Base-by-base conservation (phyloP, 1,284 basidiomycete species). In the Ustilago vetiveriae region DNA sequence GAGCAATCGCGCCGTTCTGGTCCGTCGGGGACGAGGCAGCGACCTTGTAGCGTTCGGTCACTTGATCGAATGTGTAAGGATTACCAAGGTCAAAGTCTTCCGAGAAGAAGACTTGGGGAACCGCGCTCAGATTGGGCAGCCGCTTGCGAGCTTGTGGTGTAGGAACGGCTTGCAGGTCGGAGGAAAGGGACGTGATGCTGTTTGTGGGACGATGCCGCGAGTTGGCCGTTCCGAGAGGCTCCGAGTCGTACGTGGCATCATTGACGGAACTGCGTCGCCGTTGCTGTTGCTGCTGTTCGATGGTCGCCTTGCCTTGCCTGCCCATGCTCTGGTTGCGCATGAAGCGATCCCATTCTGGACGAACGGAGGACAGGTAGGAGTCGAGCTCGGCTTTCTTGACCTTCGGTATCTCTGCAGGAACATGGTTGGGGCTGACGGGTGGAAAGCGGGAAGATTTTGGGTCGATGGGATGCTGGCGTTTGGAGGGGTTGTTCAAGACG, bases 21-120 rank as follows among this genome's bases (percentile, higher is more conserved):
- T 64, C 37, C 32, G 59, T 36, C 10, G 58, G 48, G 14, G 50
- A 49, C 5, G 40, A 16, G 7, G 51, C 16, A 9, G 71, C 52
- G 17, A 54, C 51, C 35, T 81, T 77, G 77, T 78, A 70, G 78
- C 77, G 85, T 72, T 91, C 90, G 11, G 91, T 91, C 43, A 98
- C 90, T 6, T 87, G 84, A 53, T 89, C 86, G 83, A 97, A 98
- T 0, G 88, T 95, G 33, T 84, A 85, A 1, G 92, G 89, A 78
- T 95, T 89, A 9, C 90, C 88, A n/a, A 98, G 86, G 81, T 94
- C 88, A 84, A 98, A 98, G 22, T 86, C 77, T 82, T 89, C 42
- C 85, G 87, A 13, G 87, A 90, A 84, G 91, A 94, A 82, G 88
- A 89, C 23, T 84, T 87, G 76, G 1, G 95, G 94, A 0, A 98